These are phyloP conservation scores for Paracoccidioides brasiliensis DNA, from an alignment of 2,329 filamentous ascomycete species.

Conservation along the genomic window DNA sequence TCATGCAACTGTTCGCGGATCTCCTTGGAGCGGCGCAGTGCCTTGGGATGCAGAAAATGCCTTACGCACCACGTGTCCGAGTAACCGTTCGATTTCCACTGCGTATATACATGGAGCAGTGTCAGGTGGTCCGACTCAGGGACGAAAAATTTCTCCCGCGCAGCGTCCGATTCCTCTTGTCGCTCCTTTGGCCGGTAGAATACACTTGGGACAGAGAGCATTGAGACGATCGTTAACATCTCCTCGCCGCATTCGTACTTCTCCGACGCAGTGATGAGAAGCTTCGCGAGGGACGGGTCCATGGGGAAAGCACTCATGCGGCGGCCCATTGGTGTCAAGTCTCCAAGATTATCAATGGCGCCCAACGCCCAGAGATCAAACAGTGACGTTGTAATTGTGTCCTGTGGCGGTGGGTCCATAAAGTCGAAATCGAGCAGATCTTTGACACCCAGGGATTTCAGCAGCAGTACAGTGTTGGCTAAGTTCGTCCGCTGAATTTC, in stretches of 20 bases:
- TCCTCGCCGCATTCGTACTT: conserved; percentile 91
- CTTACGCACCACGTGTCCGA: conserved; percentile 85
- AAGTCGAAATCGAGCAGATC: conserved; percentile 96
- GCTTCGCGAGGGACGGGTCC: conserved; percentile 89
- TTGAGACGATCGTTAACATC: conserved; percentile 95
- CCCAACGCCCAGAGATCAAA: conserved; percentile 97
- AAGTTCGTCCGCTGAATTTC: conserved; percentile 96
- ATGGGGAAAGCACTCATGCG: conserved; percentile 98
- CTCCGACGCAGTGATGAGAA: conserved; percentile 80
- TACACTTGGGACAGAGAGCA: conserved; percentile 91
- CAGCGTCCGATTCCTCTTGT: conserved; percentile 88
- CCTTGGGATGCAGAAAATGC: conserved; percentile 93
- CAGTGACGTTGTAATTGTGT: conserved; percentile 91
- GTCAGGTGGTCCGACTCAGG: conserved; percentile 95
- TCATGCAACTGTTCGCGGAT: conserved; percentile 87
- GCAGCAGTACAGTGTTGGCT: conserved; percentile 80
- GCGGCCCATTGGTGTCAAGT: conserved; percentile 71
- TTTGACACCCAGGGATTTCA: conserved; percentile 89
- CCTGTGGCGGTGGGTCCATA: conserved; percentile 96
- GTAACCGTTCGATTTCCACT: conserved; percentile 85
- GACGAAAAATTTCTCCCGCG: conserved; percentile 95
- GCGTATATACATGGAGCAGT: conserved; percentile 85
- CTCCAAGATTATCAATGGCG: conserved; percentile 83
- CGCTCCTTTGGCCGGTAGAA: conserved; percentile 96
- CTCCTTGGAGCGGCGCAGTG: conserved; percentile 78